Conservation (phyloP, 23 red algal genomes). For the Chondrus crispus region DNA sequence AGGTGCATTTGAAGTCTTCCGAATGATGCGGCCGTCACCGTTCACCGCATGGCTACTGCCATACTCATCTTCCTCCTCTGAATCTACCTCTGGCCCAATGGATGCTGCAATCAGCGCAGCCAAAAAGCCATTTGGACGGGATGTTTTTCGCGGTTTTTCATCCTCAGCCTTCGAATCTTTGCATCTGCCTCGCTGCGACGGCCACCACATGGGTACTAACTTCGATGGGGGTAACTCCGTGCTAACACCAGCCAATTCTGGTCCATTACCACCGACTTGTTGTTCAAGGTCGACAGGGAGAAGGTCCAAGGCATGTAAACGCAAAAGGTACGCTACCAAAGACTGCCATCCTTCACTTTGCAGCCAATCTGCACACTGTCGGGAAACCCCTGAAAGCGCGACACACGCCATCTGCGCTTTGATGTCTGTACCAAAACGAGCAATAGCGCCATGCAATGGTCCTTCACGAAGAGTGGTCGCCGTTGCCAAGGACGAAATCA, state of each 20-base stretch:
- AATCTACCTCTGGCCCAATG: slow-evolving; percentile 56
- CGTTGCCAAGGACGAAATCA: slow-evolving; percentile 46
- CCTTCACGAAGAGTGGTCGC: slow-evolving; percentile 68
- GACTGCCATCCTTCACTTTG: slow-evolving; percentile 64
- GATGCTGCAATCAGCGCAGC: slow-evolving; percentile 55
- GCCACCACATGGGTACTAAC: slow-evolving; percentile 76
- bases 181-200: slow-evolving; percentile 9
- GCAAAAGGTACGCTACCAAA: slow-evolving; percentile 51
- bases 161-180: background rate
- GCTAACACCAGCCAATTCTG: slow-evolving; percentile 41
- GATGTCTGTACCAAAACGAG: slow-evolving; percentile 84
- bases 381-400: slow-evolving; percentile 73
- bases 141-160: background rate
- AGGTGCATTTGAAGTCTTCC: slow-evolving; percentile 3
- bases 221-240: background rate
- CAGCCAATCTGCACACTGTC: slow-evolving; percentile 81
- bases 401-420: slow-evolving; percentile 87
- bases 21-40: background rate
- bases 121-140: slow-evolving; percentile 55
- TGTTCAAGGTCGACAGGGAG: slow-evolving; percentile 65
- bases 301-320: slow-evolving; percentile 67
- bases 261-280: slow-evolving; percentile 53
- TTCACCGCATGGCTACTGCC: slow-evolving; percentile 5
- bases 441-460: slow-evolving; percentile 42
- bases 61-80: slow-evolving; percentile 52